Evolutionary conservation across 2,329 filamentous ascomycete species (phyloP).

Genomic region (Hypoxylon sp.): DNA sequence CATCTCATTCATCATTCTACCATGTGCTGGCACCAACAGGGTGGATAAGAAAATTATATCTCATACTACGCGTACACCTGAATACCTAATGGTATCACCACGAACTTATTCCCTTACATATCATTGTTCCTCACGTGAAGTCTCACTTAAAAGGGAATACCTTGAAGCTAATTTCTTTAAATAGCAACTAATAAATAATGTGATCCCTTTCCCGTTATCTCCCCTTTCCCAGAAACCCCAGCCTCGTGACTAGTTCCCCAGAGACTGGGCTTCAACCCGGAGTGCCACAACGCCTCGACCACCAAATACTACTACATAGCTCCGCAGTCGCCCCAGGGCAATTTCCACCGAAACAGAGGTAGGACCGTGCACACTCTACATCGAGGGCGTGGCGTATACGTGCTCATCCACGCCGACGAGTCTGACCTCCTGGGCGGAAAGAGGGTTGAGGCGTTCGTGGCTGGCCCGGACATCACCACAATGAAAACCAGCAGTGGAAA

Average conservation of each 20-base stretch:
- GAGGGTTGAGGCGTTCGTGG: conserved; percentile 71
- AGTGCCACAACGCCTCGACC: conserved; percentile 26
- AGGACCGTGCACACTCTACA: conserved; percentile 74
- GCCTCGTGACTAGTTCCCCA: conserved; percentile 50
- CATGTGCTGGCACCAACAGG: background rate
- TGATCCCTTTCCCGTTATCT: conserved; percentile 65
- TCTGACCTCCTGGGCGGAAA: conserved; percentile 55
- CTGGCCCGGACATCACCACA: conserved; percentile 68
- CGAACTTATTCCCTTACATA: background rate
- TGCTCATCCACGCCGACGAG: conserved; percentile 73
- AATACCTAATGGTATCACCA: background rate
- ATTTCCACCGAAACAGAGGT: conserved; percentile 74
- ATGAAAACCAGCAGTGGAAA: conserved; percentile 77
- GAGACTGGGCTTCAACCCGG: conserved; percentile 62
- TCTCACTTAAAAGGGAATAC: background rate
- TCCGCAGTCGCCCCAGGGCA: conserved; percentile 37
- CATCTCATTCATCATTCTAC: conserved; percentile 1
- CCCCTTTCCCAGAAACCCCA: conserved; percentile 64
- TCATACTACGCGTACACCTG: background rate
- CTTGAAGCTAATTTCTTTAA: background rate
- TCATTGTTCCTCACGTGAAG: background rate
- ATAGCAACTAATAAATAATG: conserved; percentile 48
- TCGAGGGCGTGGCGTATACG: conserved; percentile 68
- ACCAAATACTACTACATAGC: conserved; percentile 32
- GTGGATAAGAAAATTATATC: conserved; percentile 1